Conservation (phyloP, 257 asterid species). For the Forsythia suspensa region DNA sequence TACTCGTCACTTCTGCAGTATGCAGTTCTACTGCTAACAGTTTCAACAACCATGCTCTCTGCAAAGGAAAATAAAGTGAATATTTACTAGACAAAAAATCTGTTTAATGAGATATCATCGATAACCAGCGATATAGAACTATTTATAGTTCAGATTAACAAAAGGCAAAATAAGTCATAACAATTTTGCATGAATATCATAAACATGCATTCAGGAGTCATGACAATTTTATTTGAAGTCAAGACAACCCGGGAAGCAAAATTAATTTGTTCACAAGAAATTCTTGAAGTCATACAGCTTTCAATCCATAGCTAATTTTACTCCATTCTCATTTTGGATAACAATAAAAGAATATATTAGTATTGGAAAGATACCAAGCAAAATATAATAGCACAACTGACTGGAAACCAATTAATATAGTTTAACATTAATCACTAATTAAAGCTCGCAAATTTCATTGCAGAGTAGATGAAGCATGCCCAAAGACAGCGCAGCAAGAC, state of each 20-base stretch:
- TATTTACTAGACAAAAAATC: background rate
- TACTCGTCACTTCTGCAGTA: slow-evolving; percentile 63
- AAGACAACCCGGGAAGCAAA: background rate
- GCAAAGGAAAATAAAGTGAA: slow-evolving; percentile 25
- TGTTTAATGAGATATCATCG: background rate
- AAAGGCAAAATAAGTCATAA: background rate
- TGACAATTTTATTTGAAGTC: background rate
- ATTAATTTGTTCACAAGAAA: background rate
- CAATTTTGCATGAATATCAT: background rate
- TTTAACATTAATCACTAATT: no score
- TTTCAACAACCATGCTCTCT: slow-evolving; percentile 98
- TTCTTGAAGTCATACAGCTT: background rate
- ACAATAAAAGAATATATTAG: background rate
- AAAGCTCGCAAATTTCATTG: no score
- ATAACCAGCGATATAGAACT: background rate
- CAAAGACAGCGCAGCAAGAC: no score
- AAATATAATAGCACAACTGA: no score
- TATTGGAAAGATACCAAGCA: background rate
- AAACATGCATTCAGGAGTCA: background rate
- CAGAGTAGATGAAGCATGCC: no score
- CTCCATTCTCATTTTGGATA: background rate
- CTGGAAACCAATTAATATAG: no score
- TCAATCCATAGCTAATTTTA: background rate
- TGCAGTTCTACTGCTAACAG: slow-evolving; percentile 86
- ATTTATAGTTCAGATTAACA: background rate